Base-by-base conservation (phyloP, 2,329 filamentous ascomycete genomes). In the Pestalotiopsis sp. region DNA sequence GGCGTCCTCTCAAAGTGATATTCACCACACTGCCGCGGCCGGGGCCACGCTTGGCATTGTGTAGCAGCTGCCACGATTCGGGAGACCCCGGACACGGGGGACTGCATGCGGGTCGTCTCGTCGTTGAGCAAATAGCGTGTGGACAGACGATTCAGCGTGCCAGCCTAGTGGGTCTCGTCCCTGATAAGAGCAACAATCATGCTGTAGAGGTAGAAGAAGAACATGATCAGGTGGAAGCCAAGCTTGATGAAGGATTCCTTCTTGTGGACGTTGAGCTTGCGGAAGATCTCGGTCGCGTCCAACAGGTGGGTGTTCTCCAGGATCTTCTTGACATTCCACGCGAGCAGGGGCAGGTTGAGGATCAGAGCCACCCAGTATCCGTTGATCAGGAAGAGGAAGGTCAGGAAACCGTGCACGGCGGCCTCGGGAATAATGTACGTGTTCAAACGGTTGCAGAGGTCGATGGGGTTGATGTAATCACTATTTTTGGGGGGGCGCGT, bases 171-270 rank as follows among this genome's bases (percentile, higher is more conserved):
- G 70, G 92, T 90, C 85, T 99, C 96, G 82, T 98, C 96, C 79
- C 92, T 91, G 86, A 99, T 99, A 72, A 99, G 88, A 74, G 96
- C 95, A 73, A 98, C 95, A 76, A 96, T 96, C 93, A 96, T 97
- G 91, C 93, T 97, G 89, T 97, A 97, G 68, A 99, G 92, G 85
- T 99, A 99, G 90, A 98, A 99, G 91, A 99, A 99, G 90, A 99
- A 99, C 94, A 99, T 98, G 84, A 99, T 82, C 70, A 99, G 87
- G 83, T 99, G 96, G 88, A 99, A 99, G 68, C 95, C 96, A 58
- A 99, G 93, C 86, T 99, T 99, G 86, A 96, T 91, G 82, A 99
- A 99, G 0, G 96, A 98, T 90, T 99, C 96, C 95, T 97, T 98
- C 88, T 99, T 99, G 83, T 99, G 96, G 65, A 98, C 93, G 77